Evolutionary conservation across 106 monocot species (phyloP).

Genomic region (Vanilla planifolia): DNA sequence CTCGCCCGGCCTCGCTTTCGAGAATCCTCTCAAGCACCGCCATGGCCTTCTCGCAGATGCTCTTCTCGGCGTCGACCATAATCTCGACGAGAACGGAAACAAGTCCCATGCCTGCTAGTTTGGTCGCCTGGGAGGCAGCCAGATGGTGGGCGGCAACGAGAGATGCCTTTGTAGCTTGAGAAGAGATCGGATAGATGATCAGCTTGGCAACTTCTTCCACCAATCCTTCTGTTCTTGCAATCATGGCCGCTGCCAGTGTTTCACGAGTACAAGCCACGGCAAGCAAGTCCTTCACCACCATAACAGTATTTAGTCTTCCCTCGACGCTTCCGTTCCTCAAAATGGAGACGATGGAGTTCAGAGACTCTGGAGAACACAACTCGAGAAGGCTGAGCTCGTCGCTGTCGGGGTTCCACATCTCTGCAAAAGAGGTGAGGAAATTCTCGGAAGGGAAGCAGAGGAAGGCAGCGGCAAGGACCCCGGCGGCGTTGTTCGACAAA

Average conservation of each 20-base stretch:
- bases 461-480: constrained; percentile 20
- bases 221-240: constrained; percentile 25
- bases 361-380: constrained; percentile 13
- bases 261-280: no score
- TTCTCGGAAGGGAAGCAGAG: constrained; percentile 14
- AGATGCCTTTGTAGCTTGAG: constrained; percentile 44
- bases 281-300: constrained; percentile 30
- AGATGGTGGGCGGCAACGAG: constrained; percentile 41
- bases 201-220: constrained; percentile 31
- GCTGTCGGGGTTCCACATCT: constrained; percentile 31
- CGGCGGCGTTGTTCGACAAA: constrained; percentile 10
- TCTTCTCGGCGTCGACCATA: constrained; percentile 50
- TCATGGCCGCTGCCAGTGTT: not conserved
- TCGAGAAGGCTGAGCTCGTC: constrained; percentile 20
- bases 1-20: constrained; percentile 18
- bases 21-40: constrained; percentile 43
- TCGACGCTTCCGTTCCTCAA: constrained; percentile 20
- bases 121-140: constrained; percentile 1
- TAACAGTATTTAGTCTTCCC: constrained; percentile 31
- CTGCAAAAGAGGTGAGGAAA: constrained; percentile 25
- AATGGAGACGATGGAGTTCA: constrained; percentile 31
- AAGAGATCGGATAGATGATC: constrained; percentile 47
- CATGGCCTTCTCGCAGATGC: constrained; percentile 54
- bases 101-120: constrained; percentile 24
- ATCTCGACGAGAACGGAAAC: constrained; percentile 42